A percentile compares a stretch with the other conserved stretches of the same genome.
These are phyloP conservation scores for Pyracantha coccinea DNA, from an alignment of 331 rosid genomes.

Conservation along the genomic window DNA sequence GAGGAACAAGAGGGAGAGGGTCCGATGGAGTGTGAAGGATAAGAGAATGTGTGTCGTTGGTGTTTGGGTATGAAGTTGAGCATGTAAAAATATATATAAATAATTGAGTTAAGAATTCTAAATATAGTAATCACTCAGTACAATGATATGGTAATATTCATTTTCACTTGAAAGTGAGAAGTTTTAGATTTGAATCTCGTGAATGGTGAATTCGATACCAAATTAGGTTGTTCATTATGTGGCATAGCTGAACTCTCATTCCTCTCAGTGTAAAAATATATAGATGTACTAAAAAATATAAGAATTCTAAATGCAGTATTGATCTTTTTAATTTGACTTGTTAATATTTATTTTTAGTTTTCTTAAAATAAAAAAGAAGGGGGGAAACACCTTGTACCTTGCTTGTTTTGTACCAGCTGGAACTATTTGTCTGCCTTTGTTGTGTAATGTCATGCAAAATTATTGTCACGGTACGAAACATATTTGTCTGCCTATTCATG, in stretches of 20 bases:
- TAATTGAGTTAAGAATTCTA: not conserved
- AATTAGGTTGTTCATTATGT: too few species aligned
- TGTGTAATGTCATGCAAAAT: not conserved
- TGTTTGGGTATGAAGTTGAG: not conserved
- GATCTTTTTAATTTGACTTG: not conserved
- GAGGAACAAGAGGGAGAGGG: not conserved
- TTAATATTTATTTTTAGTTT: too few species aligned
- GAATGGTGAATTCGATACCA: too few species aligned
- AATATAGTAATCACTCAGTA: too few species aligned
- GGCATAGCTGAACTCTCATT: too few species aligned
- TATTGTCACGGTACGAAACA: not conserved
- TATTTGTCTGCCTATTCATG: not conserved
- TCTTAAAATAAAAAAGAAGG: not conserved
- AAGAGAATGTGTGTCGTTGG: not conserved
- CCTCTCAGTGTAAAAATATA: too few species aligned
- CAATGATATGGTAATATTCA: too few species aligned
- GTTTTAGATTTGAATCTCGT: too few species aligned
- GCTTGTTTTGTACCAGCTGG: conserved; percentile 6
- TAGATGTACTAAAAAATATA: too few species aligned
- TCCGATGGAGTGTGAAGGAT: not conserved
- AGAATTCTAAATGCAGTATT: not conserved
- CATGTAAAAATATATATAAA: not conserved
- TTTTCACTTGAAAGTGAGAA: too few species aligned
- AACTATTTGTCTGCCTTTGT: not conserved
- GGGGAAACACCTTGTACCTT: not conserved